Evolutionary conservation across 495 filamentous ascomycete genomes (phyloP), one percentile per base, ranked within the genome.

Genomic region (Penicillium antarcticum): DNA sequence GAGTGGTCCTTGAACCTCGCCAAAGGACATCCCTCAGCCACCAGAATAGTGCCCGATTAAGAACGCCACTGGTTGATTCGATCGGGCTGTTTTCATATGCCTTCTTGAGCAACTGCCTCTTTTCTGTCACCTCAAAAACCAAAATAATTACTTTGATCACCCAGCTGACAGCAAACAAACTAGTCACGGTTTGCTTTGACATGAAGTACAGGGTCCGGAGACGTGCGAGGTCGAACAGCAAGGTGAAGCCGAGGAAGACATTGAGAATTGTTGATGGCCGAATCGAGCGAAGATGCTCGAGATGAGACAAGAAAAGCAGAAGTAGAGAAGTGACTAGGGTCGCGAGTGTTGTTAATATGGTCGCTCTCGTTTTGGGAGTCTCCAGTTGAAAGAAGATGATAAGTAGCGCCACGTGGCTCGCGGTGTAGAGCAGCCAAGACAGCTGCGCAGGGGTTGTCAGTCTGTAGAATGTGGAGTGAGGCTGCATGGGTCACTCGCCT

Each of bases 21-120:
- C 46, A 51, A 18, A 87, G 71, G 5, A 85, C 49, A 18, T 24
- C 43, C 52, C 79, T 81, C 29, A 84, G 62, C 81, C 83, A 86
- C 51, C 63, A 77, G 60, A 81, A 82, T 4, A 80, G 55, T n/a
- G 53, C 65, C 1, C 74, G 70, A 35, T 59, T 74, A 47, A 76
- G 75, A 1, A 80, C 58, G 1, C 80, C 71, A 45, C 63, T 72
- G 1, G 75, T 80, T 26, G 75, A 72, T 59, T 88, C 84, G 0
- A 76, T 71, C 9, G 80, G 68, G 33, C 62, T 60, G 12, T 64
- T 45, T 12, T 52, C 49, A 45, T 66, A 81, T 42, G 58, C 46
- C 1, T 66, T 50, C 8, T 58, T 64, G 2, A 85, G 60, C 26
- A 73, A 40, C 3, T 57, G 45, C 31, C 67, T 52, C 63, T 86